Percentiles rank a stretch among this genome's conserved stretches.
Evolutionary conservation across 441 rosid species (phyloP).

Genomic region (Adansonia grandidieri): DNA sequence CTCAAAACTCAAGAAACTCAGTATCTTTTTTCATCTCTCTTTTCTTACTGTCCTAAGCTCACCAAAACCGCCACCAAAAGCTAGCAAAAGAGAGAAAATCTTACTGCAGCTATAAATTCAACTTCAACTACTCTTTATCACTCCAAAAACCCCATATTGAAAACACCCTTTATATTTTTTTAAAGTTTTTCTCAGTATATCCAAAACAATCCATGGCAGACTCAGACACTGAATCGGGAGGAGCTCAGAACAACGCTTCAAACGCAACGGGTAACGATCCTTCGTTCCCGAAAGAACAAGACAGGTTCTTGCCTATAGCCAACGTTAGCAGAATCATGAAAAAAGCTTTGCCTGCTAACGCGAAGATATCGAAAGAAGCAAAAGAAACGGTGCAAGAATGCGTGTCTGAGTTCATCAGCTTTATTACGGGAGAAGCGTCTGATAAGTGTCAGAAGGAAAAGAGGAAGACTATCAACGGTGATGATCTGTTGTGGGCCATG

Average conservation of each 20-base stretch:
- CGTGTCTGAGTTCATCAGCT: slow-evolving; percentile 52
- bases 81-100: no score
- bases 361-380: slow-evolving; percentile 52
- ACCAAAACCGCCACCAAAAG: background rate
- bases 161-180: background rate
- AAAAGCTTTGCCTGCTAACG: slow-evolving; percentile 48
- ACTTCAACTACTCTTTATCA: background rate
- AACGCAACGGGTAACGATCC: slow-evolving; percentile 2
- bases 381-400: slow-evolving; percentile 57
- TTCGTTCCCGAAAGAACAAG: slow-evolving; percentile 38
- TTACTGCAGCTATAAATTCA: background rate
- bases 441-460: slow-evolving; percentile 52
- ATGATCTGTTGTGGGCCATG: slow-evolving; percentile 53
- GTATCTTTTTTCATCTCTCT: background rate
- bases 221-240: slow-evolving; percentile 47
- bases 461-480: slow-evolving; percentile 55
- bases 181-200: no score
- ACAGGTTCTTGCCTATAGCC: slow-evolving; percentile 48
- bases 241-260: slow-evolving; percentile 17
- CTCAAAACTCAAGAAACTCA: no score
- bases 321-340: slow-evolving; percentile 55
- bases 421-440: slow-evolving; percentile 49
- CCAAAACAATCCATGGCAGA: slow-evolving; percentile 36
- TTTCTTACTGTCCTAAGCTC: background rate
- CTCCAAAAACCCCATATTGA: background rate